phyloP scores from a whole-genome alignment of 2,329 filamentous ascomycete species.

The Claviceps sp. region DNA sequence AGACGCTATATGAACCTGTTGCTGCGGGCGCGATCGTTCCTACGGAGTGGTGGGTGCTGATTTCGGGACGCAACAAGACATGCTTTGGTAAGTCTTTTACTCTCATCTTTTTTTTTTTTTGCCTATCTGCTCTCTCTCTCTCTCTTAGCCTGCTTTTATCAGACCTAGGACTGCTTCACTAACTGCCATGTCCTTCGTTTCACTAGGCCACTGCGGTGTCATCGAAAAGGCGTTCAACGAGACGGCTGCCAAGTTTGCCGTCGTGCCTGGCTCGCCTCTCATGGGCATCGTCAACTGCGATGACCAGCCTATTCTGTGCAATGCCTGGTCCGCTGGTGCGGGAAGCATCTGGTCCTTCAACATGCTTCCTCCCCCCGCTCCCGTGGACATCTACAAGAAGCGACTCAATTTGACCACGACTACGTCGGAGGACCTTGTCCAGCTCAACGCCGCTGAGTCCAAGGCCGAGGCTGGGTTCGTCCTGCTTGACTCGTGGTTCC shows the following conservation, averaged over 20 bases:
- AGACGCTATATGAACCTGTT: slow-evolving; percentile 50
- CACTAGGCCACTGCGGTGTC: slow-evolving; percentile 48
- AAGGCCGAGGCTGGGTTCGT: slow-evolving; percentile 39
- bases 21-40: slow-evolving; percentile 45
- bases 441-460: slow-evolving; percentile 38
- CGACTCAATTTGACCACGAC: slow-evolving; percentile 57
- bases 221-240: slow-evolving; percentile 55
- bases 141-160: background rate
- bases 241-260: slow-evolving; percentile 49
- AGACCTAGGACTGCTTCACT: background rate
- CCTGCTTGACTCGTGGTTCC: slow-evolving; percentile 51
- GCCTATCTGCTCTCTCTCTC: slow-evolving; percentile 8
- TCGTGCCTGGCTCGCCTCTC: slow-evolving; percentile 48
- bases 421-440: slow-evolving; percentile 48
- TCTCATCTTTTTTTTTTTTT: background rate
- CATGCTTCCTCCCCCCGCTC: slow-evolving; percentile 49
- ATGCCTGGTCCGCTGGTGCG: slow-evolving; percentile 53
- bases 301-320: slow-evolving; percentile 59
- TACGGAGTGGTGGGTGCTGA: slow-evolving; percentile 63
- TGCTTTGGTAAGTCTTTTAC: slow-evolving; percentile 44
- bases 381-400: slow-evolving; percentile 50
- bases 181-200: background rate
- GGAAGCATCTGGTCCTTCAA: slow-evolving; percentile 55
- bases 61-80: slow-evolving; percentile 66
- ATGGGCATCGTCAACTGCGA: slow-evolving; percentile 64